A percentile compares a stretch with the other conserved stretches of the same genome.
Conservation (phyloP, 2,329 filamentous ascomycete genomes). For the Plectosphaerella plurivora region DNA sequence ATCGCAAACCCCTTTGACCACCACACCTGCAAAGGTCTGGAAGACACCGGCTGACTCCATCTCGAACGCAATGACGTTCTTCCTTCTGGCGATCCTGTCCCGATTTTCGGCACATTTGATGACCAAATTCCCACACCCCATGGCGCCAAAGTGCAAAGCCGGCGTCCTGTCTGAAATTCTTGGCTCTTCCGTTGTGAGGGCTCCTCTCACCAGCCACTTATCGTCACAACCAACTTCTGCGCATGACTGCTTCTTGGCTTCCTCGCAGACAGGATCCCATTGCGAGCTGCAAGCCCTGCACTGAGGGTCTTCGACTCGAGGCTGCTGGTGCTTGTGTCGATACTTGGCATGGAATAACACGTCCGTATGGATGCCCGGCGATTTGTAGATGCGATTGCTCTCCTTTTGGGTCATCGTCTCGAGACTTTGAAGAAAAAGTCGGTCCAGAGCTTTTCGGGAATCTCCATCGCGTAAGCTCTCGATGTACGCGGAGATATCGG, state of each 20-base stretch:
- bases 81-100: constrained; percentile 23
- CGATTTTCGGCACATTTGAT: constrained; percentile 31
- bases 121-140: constrained; percentile 32
- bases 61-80: constrained; percentile 24
- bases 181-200: background rate
- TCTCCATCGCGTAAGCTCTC: constrained; percentile 17
- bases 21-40: constrained; percentile 27
- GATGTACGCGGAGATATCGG: constrained; percentile 15
- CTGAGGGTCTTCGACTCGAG: constrained; percentile 10
- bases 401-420: constrained; percentile 10
- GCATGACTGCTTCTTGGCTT: constrained; percentile 8
- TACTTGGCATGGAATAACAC: constrained; percentile 13
- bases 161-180: background rate
- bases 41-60: constrained; percentile 27
- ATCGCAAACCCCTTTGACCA: constrained; percentile 32
- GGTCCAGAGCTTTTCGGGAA: constrained; percentile 4
- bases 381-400: constrained; percentile 3
- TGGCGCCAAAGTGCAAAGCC: constrained; percentile 25
- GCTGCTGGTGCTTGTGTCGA: constrained; percentile 9
- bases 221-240: constrained; percentile 30
- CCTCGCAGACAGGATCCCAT: too few species aligned
- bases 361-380: constrained; percentile 11
- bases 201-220: constrained; percentile 2
- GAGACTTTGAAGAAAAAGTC: constrained; percentile 6
- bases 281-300: constrained; percentile 27